Evolutionary conservation across 306 rosid genomes (phyloP).

Genomic region (Ammopiptanthus mongolicus): DNA sequence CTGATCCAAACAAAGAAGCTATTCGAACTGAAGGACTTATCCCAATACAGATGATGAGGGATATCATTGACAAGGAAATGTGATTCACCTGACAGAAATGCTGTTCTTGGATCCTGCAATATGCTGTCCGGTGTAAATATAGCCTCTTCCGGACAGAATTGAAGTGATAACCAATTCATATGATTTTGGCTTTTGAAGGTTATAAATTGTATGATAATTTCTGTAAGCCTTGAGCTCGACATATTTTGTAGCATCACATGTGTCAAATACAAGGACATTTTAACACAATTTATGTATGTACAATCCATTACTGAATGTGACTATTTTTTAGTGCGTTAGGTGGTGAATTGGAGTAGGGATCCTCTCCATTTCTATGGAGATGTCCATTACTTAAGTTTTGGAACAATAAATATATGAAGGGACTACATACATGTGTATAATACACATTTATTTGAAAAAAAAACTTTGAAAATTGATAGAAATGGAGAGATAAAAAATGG

Average conservation of each 20-base stretch:
- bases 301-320: conserved; percentile 2
- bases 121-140: conserved; percentile 25
- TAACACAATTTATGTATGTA: conserved; percentile 9
- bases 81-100: conserved; percentile 28
- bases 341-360: no score
- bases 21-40: conserved; percentile 88
- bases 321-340: not conserved
- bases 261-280: conserved; percentile 14
- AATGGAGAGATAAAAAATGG: no score
- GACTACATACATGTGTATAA: no score
- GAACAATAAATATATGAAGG: no score
- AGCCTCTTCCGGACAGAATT: conserved; percentile 10
- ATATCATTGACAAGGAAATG: conserved; percentile 72
- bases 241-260: conserved; percentile 27
- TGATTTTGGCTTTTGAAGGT: conserved; percentile 17
- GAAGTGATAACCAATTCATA: conserved; percentile 28
- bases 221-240: conserved; percentile 13
- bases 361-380: no score
- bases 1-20: conserved; percentile 79
- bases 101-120: conserved; percentile 21
- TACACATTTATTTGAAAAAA: no score
- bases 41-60: conserved; percentile 94
- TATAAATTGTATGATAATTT: conserved; percentile 11
- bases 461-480: no score
- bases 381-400: no score